Evolutionary conservation across 371 early-diverging fungal genomes (phyloP), one percentile per base, ranked within the genome.

Genomic region (Gilbertella persicaria): DNA sequence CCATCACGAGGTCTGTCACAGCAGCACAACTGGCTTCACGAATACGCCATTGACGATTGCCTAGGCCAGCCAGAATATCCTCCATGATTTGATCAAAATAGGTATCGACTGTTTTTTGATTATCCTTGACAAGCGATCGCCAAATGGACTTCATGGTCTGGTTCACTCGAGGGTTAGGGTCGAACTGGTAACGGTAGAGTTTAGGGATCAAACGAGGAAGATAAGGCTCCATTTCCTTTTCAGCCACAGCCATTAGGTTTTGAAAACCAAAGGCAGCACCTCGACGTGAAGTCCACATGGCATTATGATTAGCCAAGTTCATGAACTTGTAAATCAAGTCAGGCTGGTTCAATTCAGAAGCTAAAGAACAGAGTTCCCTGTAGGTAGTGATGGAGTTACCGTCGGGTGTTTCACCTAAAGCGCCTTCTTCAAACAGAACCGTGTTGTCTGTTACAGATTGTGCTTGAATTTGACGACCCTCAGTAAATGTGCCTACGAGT

Each of bases 281-380:
- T 25, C 90, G 80, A n/a, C 95, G 82, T 10, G 94, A 91, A 51
- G 89, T 87, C 94, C 94, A 93, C 74, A 91, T 80, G 12, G 91
- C 90, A 54, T 91, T 87, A 60, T 94, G 91, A 30, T 92, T 90
- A 0, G 97, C 97, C 14, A 97, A 77, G 36, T 89, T 87, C 91
- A 97, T 92, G 55, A 97, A 93, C 58, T 92, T 89, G 75, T 95
- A 95, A n/a, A 95, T 92, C 13, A 97, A 76, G 45, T 96, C 93
- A 10, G 97, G 95, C 41, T 94, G 93, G 52, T 93, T 93, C 71
- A 97, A 78, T 43, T 96, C 97, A 13, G 90, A 85, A 0, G 97
- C 97, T 14, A 96, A 74, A 1, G 90, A 89, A 40, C 94, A 82
- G 13, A 96, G 82, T 13, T 88, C 87, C 61, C 89, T 85, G 72